Base-by-base conservation (phyloP, 2,329 filamentous ascomycete genomes). In the Neofusicoccum sp. region DNA sequence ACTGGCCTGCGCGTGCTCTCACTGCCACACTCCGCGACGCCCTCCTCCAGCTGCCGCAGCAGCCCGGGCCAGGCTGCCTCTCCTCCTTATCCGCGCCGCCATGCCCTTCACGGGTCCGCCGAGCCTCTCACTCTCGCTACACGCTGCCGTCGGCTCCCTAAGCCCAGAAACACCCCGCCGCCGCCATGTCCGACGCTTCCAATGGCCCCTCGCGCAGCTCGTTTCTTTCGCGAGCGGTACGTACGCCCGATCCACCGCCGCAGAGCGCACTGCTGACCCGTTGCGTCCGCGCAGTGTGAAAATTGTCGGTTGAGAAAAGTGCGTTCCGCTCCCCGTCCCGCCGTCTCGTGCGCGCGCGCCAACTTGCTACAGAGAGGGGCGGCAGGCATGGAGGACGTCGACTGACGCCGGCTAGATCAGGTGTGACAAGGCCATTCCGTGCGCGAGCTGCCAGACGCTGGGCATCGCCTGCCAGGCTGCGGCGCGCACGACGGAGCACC, bases 251-350 rank as follows among this genome's bases (percentile, higher is more conserved):
- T 9, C 37, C 28, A 4, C 8, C 16, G 7, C 16, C 16, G 16
- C 33, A 28, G 11, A 22, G 33, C 43, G 11, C 6, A 47, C 33
- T 7, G 16, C 16, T 29, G 43, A 36, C 44, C 8, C 8, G 12
- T 12, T 22, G 22, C 22, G 22, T 2, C 22, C 22, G 22, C 22
- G 4, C 41, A 60, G 56, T 60, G 56, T 22, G 56, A 60, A 28
- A 60, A 60, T 29, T 60, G 56, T 12, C 56, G 56, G 6, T 9
- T 47, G 41, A 47, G 56, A 60, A 60, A 60, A 48, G 56, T 60
- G 6, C 8, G 52, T 44, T 12, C 28, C 37, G 29, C 31, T 33
- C 22, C n/a, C n/a, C 56, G 31, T 16, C 31, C 8, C 43, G 7
- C 37, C 34, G 4, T 28, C 22, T 16, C 37, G 28, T 8, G 39